Evolutionary conservation across 2,329 filamentous ascomycete species (phyloP).

Genomic region (Paramyrothecium sp.): DNA sequence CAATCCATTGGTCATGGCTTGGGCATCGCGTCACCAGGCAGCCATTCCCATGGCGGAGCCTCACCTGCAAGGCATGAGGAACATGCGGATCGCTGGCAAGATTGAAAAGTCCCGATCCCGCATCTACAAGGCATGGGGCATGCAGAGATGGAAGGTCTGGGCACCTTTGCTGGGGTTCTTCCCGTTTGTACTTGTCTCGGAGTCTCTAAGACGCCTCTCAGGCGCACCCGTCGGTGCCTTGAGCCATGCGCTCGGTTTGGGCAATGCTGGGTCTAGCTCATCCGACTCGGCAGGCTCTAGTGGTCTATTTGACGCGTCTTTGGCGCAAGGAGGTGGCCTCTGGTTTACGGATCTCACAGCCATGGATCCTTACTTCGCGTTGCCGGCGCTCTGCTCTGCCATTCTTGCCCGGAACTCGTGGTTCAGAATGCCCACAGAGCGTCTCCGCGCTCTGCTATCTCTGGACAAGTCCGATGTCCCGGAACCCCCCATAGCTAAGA

Average conservation of each 20-base stretch:
- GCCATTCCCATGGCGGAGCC: conserved; percentile 5
- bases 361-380: conserved; percentile 48
- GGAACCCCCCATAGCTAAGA: conserved; percentile 15
- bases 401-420: conserved; percentile 26
- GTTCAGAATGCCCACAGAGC: conserved; percentile 24
- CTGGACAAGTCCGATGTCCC: conserved; percentile 11
- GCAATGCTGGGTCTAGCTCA: conserved; percentile 10
- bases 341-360: conserved; percentile 56
- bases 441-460: conserved; percentile 23
- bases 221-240: conserved; percentile 28
- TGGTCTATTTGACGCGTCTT: conserved; percentile 31
- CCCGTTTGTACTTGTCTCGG: conserved; percentile 49
- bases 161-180: conserved; percentile 38
- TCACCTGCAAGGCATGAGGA: conserved; percentile 14
- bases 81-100: conserved; percentile 19
- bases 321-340: conserved; percentile 49
- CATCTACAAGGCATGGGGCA: conserved; percentile 36
- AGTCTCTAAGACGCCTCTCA: conserved; percentile 46
- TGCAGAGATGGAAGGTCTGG: conserved; percentile 47
- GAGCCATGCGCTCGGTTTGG: conserved; percentile 27
- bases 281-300: conserved; percentile 21
- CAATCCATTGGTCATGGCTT: conserved; percentile 28
- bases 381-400: conserved; percentile 38
- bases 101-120: conserved; percentile 26
- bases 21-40: conserved; percentile 23